Percentiles rank a stretch among this genome's conserved stretches.
Conservation (phyloP, 306 rosid genomes). For the Luffa acutangula region DNA sequence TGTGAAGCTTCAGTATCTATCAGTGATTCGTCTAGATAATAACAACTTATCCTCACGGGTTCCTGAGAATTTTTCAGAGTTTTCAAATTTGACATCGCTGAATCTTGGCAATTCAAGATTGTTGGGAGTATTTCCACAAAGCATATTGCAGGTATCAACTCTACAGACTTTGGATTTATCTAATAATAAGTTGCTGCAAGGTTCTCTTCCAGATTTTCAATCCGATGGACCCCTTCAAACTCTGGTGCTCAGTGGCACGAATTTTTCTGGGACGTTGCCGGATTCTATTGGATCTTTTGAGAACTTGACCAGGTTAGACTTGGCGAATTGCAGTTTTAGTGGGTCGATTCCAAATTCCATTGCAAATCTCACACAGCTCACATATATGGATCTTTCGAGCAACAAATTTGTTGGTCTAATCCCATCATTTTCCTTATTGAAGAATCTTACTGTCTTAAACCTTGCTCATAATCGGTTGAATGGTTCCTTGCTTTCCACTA, state of each 20-base stretch:
- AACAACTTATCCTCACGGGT: constrained; percentile 8
- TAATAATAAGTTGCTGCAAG: background rate
- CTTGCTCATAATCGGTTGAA: constrained; percentile 14
- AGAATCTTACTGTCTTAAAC: constrained; percentile 4
- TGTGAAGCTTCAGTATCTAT: constrained; percentile 12
- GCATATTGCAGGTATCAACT: constrained; percentile 14
- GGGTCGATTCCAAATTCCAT: constrained; percentile 17
- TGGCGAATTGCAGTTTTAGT: constrained; percentile 2
- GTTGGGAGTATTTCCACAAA: constrained; percentile 10
- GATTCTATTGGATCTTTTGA: constrained; percentile 12
- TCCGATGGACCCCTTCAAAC: background rate
- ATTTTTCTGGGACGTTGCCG: constrained; percentile 15
- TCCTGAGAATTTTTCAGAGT: constrained; percentile 14
- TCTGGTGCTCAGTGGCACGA: background rate
- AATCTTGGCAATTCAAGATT: background rate
- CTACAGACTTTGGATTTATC: constrained; percentile 6
- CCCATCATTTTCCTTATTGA: constrained; percentile 15
- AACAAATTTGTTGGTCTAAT: constrained; percentile 21
- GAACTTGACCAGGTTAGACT: constrained; percentile 12
- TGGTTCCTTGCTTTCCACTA: constrained; percentile 16
- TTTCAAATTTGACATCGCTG: constrained; percentile 19
- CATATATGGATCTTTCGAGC: background rate
- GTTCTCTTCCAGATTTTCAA: constrained; percentile 19
- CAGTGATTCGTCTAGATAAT: constrained; percentile 1
- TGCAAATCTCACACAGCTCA: constrained; percentile 10